Percentiles rank a stretch among this genome's conserved stretches.
Evolutionary conservation across 768 basidiomycete species (phyloP).

Genomic region (Lactarius evosmus): DNA sequence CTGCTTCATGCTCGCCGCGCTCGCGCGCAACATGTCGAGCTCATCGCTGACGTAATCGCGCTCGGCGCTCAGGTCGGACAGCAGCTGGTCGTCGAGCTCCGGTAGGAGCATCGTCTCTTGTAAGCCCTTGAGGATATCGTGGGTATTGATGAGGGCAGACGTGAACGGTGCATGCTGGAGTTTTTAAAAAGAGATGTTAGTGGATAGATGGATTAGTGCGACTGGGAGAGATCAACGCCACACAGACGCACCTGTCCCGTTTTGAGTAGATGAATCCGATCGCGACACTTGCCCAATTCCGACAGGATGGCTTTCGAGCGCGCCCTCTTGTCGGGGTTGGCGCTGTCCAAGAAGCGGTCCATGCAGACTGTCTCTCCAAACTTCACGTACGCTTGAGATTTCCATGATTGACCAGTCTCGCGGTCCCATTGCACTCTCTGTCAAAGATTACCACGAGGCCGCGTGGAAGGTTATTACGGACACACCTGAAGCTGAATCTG

Average conservation of each 20-base stretch:
- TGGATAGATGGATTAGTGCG: not conserved
- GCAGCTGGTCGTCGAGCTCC: slow-evolving; percentile 59
- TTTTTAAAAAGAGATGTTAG: not conserved
- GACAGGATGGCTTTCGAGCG: slow-evolving; percentile 67
- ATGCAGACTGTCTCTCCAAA: slow-evolving; percentile 84
- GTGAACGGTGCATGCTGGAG: slow-evolving; percentile 60
- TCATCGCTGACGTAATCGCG: slow-evolving; percentile 50
- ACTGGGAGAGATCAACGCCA: slow-evolving; percentile 2
- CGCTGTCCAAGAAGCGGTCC: slow-evolving; percentile 87
- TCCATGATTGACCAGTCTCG: slow-evolving; percentile 86
- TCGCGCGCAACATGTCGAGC: slow-evolving; percentile 51
- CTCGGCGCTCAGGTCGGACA: slow-evolving; percentile 52
- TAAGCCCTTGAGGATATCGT: slow-evolving; percentile 52
- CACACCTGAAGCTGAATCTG: slow-evolving; percentile 94
- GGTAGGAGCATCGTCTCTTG: slow-evolving; percentile 44
- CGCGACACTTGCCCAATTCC: slow-evolving; percentile 59
- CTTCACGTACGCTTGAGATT: slow-evolving; percentile 93
- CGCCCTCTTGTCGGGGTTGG: slow-evolving; percentile 65
- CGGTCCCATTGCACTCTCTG: slow-evolving; percentile 95
- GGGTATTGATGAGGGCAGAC: slow-evolving; percentile 52
- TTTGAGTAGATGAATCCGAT: slow-evolving; percentile 63
- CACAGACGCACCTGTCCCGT: slow-evolving; percentile 60
- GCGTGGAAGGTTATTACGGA: slow-evolving; percentile 4
- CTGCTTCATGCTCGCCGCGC: slow-evolving; percentile 54
- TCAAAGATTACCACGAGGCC: not conserved